Evolutionary conservation across 1,284 basidiomycete species (phyloP).

Genomic region (Apiotrichum laibachii): DNA sequence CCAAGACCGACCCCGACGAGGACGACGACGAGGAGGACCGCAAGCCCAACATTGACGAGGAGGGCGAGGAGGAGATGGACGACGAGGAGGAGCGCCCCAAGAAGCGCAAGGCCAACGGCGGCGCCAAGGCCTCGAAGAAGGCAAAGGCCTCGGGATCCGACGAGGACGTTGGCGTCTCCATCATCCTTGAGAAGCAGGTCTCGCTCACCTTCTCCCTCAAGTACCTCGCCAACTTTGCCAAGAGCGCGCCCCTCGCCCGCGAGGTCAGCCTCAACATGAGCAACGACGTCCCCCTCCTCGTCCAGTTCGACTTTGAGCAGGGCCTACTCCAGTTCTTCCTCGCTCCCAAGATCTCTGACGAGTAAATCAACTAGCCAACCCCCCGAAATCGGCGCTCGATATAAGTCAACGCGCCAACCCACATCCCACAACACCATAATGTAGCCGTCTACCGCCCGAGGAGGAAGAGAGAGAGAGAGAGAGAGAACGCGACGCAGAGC

Average conservation of each 20-base stretch:
- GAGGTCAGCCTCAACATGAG: slow-evolving; percentile 80
- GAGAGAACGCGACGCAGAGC: background rate
- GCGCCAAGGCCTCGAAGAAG: slow-evolving; percentile 56
- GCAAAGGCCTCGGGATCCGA: slow-evolving; percentile 58
- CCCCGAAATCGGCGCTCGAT: too few relatives aligned
- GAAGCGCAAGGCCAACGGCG: slow-evolving; percentile 49
- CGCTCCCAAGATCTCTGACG: slow-evolving; percentile 42
- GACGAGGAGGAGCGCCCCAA: slow-evolving; percentile 44
- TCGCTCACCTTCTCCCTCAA: slow-evolving; percentile 94
- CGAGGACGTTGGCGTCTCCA: slow-evolving; percentile 61
- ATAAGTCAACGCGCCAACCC: background rate
- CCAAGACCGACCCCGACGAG: slow-evolving; percentile 56
- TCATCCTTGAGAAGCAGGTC: slow-evolving; percentile 88
- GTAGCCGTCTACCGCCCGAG: slow-evolving; percentile 2
- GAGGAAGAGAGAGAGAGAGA: too few relatives aligned
- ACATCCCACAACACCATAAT: background rate
- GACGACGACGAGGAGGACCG: slow-evolving; percentile 56
- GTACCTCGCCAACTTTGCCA: slow-evolving; percentile 96
- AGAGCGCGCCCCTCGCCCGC: slow-evolving; percentile 74
- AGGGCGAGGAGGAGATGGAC: slow-evolving; percentile 53
- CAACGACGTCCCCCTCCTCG: slow-evolving; percentile 85
- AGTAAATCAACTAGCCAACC: slow-evolving; percentile 7
- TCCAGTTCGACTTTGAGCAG: slow-evolving; percentile 56
- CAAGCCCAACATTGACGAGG: slow-evolving; percentile 55
- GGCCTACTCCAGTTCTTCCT: slow-evolving; percentile 50